Conservation (phyloP, 1,284 basidiomycete genomes). For the Wolfiporia cocos region DNA sequence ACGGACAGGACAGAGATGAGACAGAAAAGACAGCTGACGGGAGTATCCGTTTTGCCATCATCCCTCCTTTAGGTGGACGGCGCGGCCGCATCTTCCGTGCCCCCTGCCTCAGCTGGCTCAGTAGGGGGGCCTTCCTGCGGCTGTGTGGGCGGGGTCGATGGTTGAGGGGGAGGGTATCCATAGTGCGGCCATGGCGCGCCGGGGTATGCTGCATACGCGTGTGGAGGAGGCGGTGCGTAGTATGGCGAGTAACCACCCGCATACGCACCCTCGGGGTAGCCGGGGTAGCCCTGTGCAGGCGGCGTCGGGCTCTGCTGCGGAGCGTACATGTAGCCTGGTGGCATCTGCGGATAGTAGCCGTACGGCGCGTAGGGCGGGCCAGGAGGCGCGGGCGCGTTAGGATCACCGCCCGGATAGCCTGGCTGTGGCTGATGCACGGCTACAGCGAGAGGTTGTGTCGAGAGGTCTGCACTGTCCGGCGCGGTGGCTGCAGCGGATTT, state of each 20-base stretch:
- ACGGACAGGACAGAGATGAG: too few species aligned
- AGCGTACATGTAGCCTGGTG: constrained; percentile 9
- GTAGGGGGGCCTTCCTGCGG: too few species aligned
- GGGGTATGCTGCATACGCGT: constrained; percentile 16
- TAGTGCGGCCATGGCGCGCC: constrained; percentile 20
- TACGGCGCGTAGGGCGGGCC: constrained; percentile 17
- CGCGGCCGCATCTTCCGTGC: too few species aligned
- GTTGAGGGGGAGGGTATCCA: constrained; percentile 17
- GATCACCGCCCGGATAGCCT: constrained; percentile 15
- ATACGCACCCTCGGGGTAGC: constrained; percentile 11
- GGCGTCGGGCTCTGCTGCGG: constrained; percentile 22
- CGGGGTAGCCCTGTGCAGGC: constrained; percentile 15
- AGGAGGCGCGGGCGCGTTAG: constrained; percentile 8
- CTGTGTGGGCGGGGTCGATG: too few species aligned
- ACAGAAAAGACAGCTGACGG: too few species aligned
- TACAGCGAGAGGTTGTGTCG: constrained; percentile 13
- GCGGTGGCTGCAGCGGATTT: constrained; percentile 20
- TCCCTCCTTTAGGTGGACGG: too few species aligned
- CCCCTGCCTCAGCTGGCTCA: too few species aligned
- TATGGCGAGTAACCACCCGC: constrained; percentile 15
- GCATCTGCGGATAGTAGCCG: constrained; percentile 18
- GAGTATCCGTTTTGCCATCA: too few species aligned
- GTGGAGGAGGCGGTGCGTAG: constrained; percentile 11
- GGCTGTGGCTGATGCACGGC: constrained; percentile 17
- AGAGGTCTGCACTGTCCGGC: constrained; percentile 15